These are phyloP conservation scores for Pseudoturritis turrita DNA, from an alignment of 345 rosid genomes.

Conservation along the genomic window DNA sequence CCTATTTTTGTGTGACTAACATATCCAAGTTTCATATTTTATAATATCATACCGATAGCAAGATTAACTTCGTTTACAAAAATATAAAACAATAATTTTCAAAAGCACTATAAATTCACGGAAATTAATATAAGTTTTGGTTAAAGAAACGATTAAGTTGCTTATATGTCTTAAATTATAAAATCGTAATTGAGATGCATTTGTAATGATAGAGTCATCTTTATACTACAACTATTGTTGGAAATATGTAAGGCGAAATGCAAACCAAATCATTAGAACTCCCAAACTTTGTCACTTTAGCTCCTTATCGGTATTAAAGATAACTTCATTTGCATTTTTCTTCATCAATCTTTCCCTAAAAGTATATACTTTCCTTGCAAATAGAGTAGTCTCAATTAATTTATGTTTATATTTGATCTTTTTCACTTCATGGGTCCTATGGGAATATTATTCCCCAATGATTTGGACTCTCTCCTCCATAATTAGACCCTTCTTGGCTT, in stretches of 20 bases:
- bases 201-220: conserved; percentile 20
- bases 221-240: conserved; percentile 21
- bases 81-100: neutral
- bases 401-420: conserved; percentile 18
- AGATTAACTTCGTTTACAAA: neutral
- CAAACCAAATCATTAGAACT: conserved; percentile 33
- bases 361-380: conserved; percentile 35
- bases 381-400: conserved; percentile 29
- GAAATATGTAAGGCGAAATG: conserved; percentile 29
- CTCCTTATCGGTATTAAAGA: conserved; percentile 20
- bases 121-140: neutral
- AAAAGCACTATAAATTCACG: neutral
- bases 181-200: neutral
- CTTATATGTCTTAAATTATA: neutral
- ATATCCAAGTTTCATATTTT: neutral
- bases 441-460: conserved; percentile 37
- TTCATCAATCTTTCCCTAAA: conserved; percentile 25
- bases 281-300: conserved; percentile 30
- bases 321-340: conserved; percentile 17
- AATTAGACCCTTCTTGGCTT: conserved; percentile 1
- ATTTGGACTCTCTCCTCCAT: conserved; percentile 30
- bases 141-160: neutral
- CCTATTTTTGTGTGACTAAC: neutral
- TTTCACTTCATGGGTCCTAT: conserved; percentile 23
- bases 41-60: neutral